Evolutionary conservation across 2,329 filamentous ascomycete species (phyloP), one percentile per base, ranked within the genome.

Genomic region (Tolypocladium guangdongense): DNA sequence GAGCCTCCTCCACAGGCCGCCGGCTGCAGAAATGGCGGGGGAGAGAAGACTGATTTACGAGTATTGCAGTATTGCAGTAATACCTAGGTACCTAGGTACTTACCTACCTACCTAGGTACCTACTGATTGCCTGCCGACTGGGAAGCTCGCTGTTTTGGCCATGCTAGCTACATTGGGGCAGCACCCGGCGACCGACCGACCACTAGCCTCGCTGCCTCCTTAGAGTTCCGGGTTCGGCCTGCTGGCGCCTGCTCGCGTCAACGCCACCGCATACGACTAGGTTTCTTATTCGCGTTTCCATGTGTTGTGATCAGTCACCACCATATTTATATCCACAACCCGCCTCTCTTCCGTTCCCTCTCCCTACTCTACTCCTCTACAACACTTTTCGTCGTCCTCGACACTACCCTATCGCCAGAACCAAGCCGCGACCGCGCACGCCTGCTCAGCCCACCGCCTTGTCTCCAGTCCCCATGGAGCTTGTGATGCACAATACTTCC

Each of bases 401-500:
- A 30, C 16, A 18, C 8, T 33, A 6, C 14, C n/a, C 27, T 18
- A 37, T 39, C 36, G 22, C 37, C 22, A 30, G 33, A 38, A 38
- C 20, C 48, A 30, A 50, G 48, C 8, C 11, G 36, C 48, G 3
- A 37, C 12, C 22, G 22, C 48, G 43, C 43, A 32, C 43, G 43
- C 27, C 47, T n/a, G 33, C 32, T 14, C 20, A 16, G 11, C 33
- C 20, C 22, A 14, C 47, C 16, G 18, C 22, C 39, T 37, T 52
- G 38, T 52, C 38, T 52, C 36, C 18, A 36, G 45, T 27, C 50
- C 45, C 32, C 49, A 54, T 54, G 53, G 50, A 52, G 41, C 49
- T 52, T 52, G 37, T 49, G 41, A 47, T 36, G 22, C 33, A 18
- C 35, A 24, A 16, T 30, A 35, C 35, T 33, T 39, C 41, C 32